phyloP scores from a whole-genome alignment of 176 grass and related monocot genomes.

The Triticum timopheevii region DNA sequence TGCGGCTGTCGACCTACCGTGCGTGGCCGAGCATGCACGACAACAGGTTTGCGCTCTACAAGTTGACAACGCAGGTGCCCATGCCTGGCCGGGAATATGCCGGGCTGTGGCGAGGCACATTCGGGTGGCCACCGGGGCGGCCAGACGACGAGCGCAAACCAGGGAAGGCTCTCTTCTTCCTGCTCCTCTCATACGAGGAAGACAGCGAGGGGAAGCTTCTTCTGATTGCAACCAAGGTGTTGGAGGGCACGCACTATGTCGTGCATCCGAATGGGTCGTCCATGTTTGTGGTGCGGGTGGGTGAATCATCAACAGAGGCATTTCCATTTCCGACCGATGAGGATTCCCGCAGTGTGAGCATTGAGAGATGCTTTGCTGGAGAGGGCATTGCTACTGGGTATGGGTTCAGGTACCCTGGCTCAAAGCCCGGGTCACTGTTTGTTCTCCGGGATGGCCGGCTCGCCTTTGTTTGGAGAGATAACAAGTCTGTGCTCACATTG shows the following conservation, averaged over 20 bases:
- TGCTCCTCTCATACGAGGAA: slow-evolving; percentile 81
- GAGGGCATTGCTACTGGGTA: slow-evolving; percentile 77
- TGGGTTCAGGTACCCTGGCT: slow-evolving; percentile 83
- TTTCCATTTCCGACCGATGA: slow-evolving; percentile 74
- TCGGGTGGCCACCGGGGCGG: slow-evolving; percentile 69
- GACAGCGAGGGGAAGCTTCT: slow-evolving; percentile 46
- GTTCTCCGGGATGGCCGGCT: slow-evolving; percentile 58
- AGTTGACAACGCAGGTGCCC: slow-evolving; percentile 50
- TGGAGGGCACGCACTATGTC: slow-evolving; percentile 89
- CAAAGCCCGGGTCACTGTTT: slow-evolving; percentile 83
- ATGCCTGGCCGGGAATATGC: slow-evolving; percentile 48
- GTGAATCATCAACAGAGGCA: slow-evolving; percentile 43
- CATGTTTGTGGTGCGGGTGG: slow-evolving; percentile 63
- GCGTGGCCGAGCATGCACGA: slow-evolving; percentile 88
- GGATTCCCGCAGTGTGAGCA: slow-evolving; percentile 35
- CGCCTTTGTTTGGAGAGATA: slow-evolving; percentile 90
- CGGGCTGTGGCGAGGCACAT: slow-evolving; percentile 88
- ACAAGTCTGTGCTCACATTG: slow-evolving; percentile 59
- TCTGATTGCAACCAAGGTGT: slow-evolving; percentile 78
- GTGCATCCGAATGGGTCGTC: slow-evolving; percentile 83
- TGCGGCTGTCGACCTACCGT: slow-evolving; percentile 56
- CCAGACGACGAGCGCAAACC: slow-evolving; percentile 52
- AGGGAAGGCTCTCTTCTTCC: slow-evolving; percentile 75
- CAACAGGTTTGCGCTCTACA: slow-evolving; percentile 77
- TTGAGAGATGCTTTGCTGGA: slow-evolving; percentile 44